A percentile compares a stretch with the other conserved stretches of the same genome.
Evolutionary conservation across 2,329 filamentous ascomycete species (phyloP).

Genomic region (Botrytis galanthina): DNA sequence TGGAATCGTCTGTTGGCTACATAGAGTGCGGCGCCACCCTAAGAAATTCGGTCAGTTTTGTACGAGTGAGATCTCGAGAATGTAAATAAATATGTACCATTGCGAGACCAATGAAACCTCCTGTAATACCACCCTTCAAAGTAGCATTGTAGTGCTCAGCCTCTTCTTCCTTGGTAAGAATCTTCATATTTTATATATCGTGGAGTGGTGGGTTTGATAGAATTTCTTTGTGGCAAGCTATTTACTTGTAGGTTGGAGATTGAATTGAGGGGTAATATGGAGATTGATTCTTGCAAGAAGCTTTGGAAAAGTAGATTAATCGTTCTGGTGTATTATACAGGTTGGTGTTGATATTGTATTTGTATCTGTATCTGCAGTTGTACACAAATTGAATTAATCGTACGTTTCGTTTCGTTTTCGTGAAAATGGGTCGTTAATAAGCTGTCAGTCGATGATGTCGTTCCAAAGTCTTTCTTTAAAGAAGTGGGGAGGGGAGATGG

Average conservation of each 20-base stretch:
- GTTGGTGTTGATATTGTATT: background rate
- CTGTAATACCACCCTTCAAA: constrained; percentile 73
- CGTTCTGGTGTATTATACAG: too few species aligned
- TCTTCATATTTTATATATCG: constrained; percentile 66
- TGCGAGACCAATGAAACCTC: constrained; percentile 66
- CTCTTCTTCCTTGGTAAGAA: constrained; percentile 93
- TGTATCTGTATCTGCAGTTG: background rate
- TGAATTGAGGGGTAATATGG: background rate
- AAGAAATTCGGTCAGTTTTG: constrained; percentile 14
- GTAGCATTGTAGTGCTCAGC: constrained; percentile 78
- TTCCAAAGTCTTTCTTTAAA: background rate
- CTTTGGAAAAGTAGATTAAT: background rate
- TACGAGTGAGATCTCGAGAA: background rate
- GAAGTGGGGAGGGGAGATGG: background rate
- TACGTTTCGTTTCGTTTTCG: background rate
- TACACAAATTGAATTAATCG: background rate
- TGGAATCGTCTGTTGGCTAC: constrained; percentile 66
- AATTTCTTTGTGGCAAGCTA: background rate
- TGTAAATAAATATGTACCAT: constrained; percentile 55
- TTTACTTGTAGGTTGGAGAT: background rate
- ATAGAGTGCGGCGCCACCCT: constrained; percentile 57
- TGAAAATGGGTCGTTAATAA: constrained; percentile 1
- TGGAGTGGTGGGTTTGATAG: background rate
- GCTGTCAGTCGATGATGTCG: constrained; percentile 10
- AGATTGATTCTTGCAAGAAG: background rate